phyloP scores from a whole-genome alignment of 2,329 filamentous ascomycete genomes.

The Emmonsia crescens region DNA sequence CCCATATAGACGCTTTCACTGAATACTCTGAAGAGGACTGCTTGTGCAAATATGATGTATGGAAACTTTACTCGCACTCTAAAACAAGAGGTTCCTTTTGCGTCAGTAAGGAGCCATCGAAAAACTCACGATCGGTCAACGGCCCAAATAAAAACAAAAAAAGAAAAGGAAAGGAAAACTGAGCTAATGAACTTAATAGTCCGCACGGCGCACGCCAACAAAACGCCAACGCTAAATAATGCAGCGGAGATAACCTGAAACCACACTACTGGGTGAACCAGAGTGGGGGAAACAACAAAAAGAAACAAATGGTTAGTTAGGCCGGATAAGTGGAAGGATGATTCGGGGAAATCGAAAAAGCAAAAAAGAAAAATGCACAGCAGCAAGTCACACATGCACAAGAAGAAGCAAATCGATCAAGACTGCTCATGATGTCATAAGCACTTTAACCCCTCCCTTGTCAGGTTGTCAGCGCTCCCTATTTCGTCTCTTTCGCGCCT shows the following conservation, averaged over 20 bases:
- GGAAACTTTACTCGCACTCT: background rate
- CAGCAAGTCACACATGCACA: background rate
- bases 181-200: background rate
- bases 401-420: background rate
- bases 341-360: background rate
- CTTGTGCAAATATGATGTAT: background rate
- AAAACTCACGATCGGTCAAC: background rate
- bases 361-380: background rate
- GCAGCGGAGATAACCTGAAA: constrained; percentile 3
- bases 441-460: background rate
- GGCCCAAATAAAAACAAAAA: background rate
- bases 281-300: background rate
- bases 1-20: background rate
- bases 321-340: background rate
- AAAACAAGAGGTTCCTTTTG: no score
- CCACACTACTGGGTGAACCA: constrained; percentile 2
- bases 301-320: background rate
- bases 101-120: background rate
- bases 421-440: background rate
- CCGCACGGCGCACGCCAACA: background rate
- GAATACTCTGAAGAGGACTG: background rate
- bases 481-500: no score
- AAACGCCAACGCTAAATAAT: background rate
- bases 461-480: background rate
- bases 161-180: background rate